Evolutionary conservation across 1,284 basidiomycete genomes (phyloP).

Genomic region (Cryptococcus amylolentus): DNA sequence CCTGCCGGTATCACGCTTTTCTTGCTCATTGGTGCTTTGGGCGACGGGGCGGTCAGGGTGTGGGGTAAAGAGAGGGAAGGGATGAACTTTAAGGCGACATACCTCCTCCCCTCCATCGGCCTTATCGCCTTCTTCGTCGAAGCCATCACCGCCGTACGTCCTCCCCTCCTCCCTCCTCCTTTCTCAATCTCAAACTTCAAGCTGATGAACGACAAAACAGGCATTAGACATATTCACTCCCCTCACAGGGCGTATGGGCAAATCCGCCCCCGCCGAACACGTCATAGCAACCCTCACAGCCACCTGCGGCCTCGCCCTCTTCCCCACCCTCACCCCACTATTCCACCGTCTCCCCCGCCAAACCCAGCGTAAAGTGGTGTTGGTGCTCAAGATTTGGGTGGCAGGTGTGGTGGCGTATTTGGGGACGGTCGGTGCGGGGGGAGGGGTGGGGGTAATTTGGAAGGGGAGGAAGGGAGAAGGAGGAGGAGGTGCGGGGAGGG

Average conservation of each 20-base stretch:
- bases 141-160: conserved; percentile 60
- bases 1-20: conserved; percentile 34
- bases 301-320: conserved; percentile 58
- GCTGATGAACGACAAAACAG: conserved; percentile 16
- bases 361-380: conserved; percentile 53
- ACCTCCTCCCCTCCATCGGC: conserved; percentile 62
- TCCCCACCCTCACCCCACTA: conserved; percentile 62
- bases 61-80: not conserved
- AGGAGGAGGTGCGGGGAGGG: not conserved
- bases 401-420: conserved; percentile 58
- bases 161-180: not conserved
- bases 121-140: conserved; percentile 69
- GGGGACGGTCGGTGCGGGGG: conserved; percentile 47
- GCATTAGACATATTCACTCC: conserved; percentile 85
- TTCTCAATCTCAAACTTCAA: not conserved
- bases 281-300: conserved; percentile 78
- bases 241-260: conserved; percentile 59
- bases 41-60: conserved; percentile 16
- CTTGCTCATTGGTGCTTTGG: conserved; percentile 29
- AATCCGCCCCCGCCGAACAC: conserved; percentile 71
- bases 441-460: no score
- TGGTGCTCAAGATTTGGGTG: conserved; percentile 55
- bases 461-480: not conserved
- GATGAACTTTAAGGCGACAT: conserved; percentile 52
- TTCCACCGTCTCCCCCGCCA: conserved; percentile 64